Evolutionary conservation across 495 filamentous ascomycete genomes (phyloP).

Genomic region (Aspergillus sclerotioniger): DNA sequence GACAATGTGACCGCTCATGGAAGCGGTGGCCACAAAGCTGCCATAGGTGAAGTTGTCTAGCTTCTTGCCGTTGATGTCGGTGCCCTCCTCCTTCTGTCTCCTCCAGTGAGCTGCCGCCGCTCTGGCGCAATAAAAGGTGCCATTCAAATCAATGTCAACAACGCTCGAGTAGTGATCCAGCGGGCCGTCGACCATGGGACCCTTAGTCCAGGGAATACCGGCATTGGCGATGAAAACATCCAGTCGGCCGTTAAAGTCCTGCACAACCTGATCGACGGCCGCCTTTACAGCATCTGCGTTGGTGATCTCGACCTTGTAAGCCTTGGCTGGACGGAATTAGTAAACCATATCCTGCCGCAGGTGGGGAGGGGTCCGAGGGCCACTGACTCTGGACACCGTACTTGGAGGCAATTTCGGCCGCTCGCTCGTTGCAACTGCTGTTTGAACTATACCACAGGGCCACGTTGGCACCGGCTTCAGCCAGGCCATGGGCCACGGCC

Average conservation of each 20-base stretch:
- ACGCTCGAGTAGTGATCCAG: slow-evolving; percentile 67
- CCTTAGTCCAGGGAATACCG: slow-evolving; percentile 72
- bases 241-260: slow-evolving; percentile 70
- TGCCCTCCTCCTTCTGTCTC: slow-evolving; percentile 63
- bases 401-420: slow-evolving; percentile 66
- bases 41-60: slow-evolving; percentile 65
- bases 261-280: slow-evolving; percentile 56
- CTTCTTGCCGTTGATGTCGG: slow-evolving; percentile 62
- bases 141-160: slow-evolving; percentile 73
- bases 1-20: slow-evolving; percentile 82
- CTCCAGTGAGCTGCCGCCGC: slow-evolving; percentile 72
- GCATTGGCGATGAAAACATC: slow-evolving; percentile 82
- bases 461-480: slow-evolving; percentile 84
- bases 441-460: slow-evolving; percentile 86
- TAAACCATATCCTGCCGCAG: background rate
- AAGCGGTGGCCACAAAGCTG: slow-evolving; percentile 75
- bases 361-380: background rate
- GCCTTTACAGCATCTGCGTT: slow-evolving; percentile 55
- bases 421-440: slow-evolving; percentile 65
- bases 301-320: slow-evolving; percentile 70
- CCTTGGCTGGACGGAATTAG: slow-evolving; percentile 54
- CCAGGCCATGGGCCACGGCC: slow-evolving; percentile 69
- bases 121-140: slow-evolving; percentile 77
- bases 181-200: slow-evolving; percentile 63
- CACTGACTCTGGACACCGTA: slow-evolving; percentile 76